phyloP scores from a whole-genome alignment of 495 filamentous ascomycete genomes.

The Aspergillus bertholletiae region DNA sequence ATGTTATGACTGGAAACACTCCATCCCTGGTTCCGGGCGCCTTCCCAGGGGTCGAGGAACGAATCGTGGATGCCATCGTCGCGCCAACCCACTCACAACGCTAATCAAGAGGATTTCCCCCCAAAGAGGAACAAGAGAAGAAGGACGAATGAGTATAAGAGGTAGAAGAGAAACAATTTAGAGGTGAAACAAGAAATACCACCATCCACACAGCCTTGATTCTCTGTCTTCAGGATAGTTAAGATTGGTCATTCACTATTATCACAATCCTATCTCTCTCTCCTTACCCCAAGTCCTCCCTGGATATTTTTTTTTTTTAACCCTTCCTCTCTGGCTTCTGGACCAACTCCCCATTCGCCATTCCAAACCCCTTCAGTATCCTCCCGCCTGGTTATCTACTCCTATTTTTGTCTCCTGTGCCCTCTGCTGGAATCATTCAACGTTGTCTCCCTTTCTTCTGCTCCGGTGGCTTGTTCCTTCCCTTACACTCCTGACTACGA shows the following conservation, averaged over 20 bases:
- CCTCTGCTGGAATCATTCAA: neutral
- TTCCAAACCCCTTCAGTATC: neutral
- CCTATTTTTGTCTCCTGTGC: neutral
- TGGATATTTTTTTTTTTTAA: conserved; percentile 10
- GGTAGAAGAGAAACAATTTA: neutral
- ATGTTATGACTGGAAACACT: no score
- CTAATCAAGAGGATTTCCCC: conserved; percentile 1
- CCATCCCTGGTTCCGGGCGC: conserved; percentile 17
- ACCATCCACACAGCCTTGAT: no score
- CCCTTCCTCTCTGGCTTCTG: conserved; percentile 5
- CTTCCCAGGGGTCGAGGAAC: conserved; percentile 16
- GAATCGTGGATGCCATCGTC: conserved; percentile 14
- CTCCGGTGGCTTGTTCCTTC: neutral
- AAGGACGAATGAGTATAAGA: neutral
- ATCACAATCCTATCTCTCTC: no score
- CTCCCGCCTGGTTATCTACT: neutral
- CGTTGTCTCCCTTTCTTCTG: neutral
- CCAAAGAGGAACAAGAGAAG: neutral
- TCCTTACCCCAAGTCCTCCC: conserved; percentile 5
- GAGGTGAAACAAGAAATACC: neutral
- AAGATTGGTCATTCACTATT: no score
- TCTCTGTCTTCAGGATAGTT: neutral
- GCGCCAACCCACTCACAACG: conserved; percentile 9
- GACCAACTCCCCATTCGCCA: neutral
- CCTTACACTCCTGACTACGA: neutral